These are phyloP conservation scores for Verbascum thapsus DNA, from an alignment of 257 asterid species.

Conservation along the genomic window DNA sequence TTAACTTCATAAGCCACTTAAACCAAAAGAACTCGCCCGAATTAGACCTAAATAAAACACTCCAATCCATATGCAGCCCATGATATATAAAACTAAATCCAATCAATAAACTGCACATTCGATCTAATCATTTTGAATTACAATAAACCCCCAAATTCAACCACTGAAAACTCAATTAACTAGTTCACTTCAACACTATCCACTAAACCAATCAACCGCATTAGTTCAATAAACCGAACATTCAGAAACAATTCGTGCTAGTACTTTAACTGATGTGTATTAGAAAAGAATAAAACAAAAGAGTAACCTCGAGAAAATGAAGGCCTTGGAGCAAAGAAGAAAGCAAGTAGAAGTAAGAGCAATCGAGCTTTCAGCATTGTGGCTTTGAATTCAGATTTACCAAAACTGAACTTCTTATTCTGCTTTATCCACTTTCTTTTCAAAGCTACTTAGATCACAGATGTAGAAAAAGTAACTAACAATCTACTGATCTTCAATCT, in stretches of 20 bases:
- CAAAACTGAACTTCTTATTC: too few species aligned
- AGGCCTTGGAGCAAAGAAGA: slow-evolving; percentile 43
- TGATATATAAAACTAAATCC: slow-evolving; percentile 8
- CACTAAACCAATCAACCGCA: slow-evolving; percentile 21
- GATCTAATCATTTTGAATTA: not conserved
- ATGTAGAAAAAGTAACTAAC: slow-evolving; percentile 7
- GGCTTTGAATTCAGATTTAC: slow-evolving; percentile 29
- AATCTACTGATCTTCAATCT: slow-evolving; percentile 29
- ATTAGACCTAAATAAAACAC: slow-evolving; percentile 19
- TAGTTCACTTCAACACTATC: slow-evolving; percentile 12
- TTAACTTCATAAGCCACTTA: too few species aligned
- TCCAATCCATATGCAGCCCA: not conserved
- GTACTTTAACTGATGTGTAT: too few species aligned
- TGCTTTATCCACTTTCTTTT: slow-evolving; percentile 7
- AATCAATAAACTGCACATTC: slow-evolving; percentile 19
- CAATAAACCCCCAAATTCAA: slow-evolving; percentile 19
- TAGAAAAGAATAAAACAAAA: too few species aligned
- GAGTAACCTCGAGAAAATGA: slow-evolving; percentile 46
- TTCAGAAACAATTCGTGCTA: not conserved
- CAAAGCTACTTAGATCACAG: not conserved
- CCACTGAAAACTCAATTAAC: slow-evolving; percentile 17
- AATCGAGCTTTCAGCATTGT: slow-evolving; percentile 43
- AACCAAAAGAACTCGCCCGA: not conserved
- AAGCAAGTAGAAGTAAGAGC: slow-evolving; percentile 35
- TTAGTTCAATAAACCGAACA: slow-evolving; percentile 17